phyloP scores from a whole-genome alignment of 768 basidiomycete species.

The Baorangia bicolor region DNA sequence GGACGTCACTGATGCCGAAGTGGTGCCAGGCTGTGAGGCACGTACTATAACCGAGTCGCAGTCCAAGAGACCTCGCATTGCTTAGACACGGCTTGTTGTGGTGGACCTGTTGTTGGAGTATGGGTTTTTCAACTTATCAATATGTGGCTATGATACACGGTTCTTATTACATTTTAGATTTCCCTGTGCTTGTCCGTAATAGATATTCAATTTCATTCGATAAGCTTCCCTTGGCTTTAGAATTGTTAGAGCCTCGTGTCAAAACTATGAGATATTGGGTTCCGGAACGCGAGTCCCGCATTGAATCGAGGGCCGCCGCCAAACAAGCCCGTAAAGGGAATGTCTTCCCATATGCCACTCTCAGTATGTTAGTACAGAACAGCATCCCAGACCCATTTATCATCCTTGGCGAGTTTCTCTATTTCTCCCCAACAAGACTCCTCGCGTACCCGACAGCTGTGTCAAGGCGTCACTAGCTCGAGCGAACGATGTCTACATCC shows the following conservation, averaged over 20 bases:
- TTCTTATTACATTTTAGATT: neutral
- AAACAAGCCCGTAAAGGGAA: constrained; percentile 20
- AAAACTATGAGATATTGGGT: neutral
- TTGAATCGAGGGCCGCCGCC: constrained; percentile 7
- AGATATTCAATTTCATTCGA: neutral
- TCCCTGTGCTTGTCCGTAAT: neutral
- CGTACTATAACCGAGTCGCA: constrained; percentile 10
- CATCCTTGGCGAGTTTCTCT: neutral
- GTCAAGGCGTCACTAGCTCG: neutral
- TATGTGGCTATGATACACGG: constrained; percentile 14
- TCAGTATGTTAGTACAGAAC: neutral
- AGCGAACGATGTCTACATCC: constrained; percentile 26
- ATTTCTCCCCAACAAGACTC: neutral
- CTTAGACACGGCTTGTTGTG: constrained; percentile 1
- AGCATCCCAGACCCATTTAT: neutral
- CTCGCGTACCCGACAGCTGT: neutral
- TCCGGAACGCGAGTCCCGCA: neutral
- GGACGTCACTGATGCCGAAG: constrained; percentile 25
- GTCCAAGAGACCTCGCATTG: neutral
- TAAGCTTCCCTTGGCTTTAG: neutral
- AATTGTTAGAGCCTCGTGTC: neutral
- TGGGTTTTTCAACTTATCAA: neutral
- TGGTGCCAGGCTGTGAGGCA: constrained; percentile 19
- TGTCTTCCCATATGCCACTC: constrained; percentile 10
- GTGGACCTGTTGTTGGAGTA: neutral